Conservation (phyloP, 768 basidiomycete genomes). For the Suillus tomentosus region DNA sequence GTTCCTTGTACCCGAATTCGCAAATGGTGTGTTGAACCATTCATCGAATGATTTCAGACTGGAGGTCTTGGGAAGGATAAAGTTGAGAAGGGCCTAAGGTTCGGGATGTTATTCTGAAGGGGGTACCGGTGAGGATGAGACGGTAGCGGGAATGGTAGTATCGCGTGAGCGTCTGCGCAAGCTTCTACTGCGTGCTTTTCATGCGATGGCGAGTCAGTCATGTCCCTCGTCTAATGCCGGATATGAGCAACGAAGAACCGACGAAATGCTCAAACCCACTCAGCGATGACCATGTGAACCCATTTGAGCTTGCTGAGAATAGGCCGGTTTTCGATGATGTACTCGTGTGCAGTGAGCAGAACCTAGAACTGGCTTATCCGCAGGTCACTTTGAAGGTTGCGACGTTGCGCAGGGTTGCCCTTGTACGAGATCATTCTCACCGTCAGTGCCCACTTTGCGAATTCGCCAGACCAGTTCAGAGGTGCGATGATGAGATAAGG, state of each 20-base stretch:
- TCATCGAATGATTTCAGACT: constrained; percentile 99
- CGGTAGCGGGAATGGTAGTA: constrained; percentile 93
- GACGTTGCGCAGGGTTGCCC: constrained; percentile 83
- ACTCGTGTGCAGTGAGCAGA: constrained; percentile 91
- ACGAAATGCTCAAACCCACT: constrained; percentile 19
- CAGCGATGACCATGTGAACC: constrained; percentile 97
- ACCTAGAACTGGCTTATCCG: constrained; percentile 87
- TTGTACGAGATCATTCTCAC: constrained; percentile 68
- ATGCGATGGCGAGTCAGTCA: constrained; percentile 63
- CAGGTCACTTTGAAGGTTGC: constrained; percentile 74
- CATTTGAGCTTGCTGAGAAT: constrained; percentile 88
- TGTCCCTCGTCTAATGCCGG: constrained; percentile 70
- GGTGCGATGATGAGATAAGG: constrained; percentile 96
- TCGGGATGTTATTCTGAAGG: constrained; percentile 97
- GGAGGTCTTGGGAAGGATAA: constrained; percentile 93
- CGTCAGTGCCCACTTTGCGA: constrained; percentile 73
- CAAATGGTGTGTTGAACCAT: constrained; percentile 99
- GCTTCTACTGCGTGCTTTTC: constrained; percentile 93
- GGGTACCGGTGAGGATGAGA: constrained; percentile 93
- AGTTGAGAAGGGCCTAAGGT: constrained; percentile 93
- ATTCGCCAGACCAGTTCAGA: constrained; percentile 94
- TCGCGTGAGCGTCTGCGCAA: constrained; percentile 85
- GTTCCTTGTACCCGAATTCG: constrained; percentile 95
- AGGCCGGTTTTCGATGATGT: constrained; percentile 96
- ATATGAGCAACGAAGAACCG: background rate